Evolutionary conservation across 1,284 basidiomycete genomes (phyloP), one percentile per base, ranked within the genome.

Genomic region (Pterula multifida): DNA sequence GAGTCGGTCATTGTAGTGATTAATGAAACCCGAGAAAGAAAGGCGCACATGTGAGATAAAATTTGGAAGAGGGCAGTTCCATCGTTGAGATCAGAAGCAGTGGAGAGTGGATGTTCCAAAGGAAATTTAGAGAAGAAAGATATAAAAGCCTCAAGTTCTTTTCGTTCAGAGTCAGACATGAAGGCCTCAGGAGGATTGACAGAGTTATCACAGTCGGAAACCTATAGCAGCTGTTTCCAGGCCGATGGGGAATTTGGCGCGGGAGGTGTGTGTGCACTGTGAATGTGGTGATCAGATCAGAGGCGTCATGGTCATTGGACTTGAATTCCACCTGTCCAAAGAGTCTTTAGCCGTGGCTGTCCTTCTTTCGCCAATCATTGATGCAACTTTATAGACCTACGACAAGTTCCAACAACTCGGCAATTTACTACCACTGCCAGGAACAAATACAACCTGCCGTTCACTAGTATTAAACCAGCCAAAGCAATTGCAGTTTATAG

Each of bases 51-150:
- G 36, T 80, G 63, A 19, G 78, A 74, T 45, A 90, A 73, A 49
- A 89, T 72, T 54, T 85, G 79, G 58, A 84, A 81, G 45, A 90
- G 71, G 15, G 77, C 76, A 24, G 76, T 73, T 1, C 86, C 87
- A 67, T 90, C 86, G 57, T 76, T 78, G 55, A 90, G 77, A 71
- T 89, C 84, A 36, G 75, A 65, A 26, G 78, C 65, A 28, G 75
- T 69, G 0, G 77, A 67, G 4, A 86, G 76, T 2, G 81, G 73
- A 42, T 77, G 69, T 3, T 76, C 65, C 47, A 89, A 75, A 49
- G 76, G 65, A 62, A 89, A 89, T n/a, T 80, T 81, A 3, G 76
- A 67, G 54, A 90, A 81, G 68, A 87, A 89, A 49, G 80, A 72
- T 63, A 86, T 70, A 68, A 90, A 89, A 3, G 86, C 86, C 57